Base-by-base conservation (phyloP, 2,329 filamentous ascomycete genomes). In the Calonectria montana region DNA sequence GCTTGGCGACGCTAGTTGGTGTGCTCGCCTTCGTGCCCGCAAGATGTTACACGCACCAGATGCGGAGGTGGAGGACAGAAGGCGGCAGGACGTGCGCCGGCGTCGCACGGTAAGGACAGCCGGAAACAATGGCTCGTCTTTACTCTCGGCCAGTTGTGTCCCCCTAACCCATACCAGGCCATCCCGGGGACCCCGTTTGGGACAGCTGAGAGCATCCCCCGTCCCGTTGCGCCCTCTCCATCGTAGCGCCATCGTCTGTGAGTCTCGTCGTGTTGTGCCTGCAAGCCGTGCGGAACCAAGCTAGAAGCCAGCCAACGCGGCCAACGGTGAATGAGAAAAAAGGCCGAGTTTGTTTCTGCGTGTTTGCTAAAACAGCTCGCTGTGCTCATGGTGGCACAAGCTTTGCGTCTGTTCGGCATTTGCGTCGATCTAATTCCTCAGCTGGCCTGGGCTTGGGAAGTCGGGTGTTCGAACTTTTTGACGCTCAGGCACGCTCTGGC, bases 91-190 rank as follows among this genome's bases (percentile, higher is more conserved):
- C 53, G 53, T 57, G 53, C 53, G 31, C 53, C 53, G 31, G 53
- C 9, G 53, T 57, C 31, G 53, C 53, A 57, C 29, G 31, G 53
- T 35, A 25, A 57, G 31, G 29, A 12, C 37, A 57, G 53, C 31
- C 53, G 31, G 53, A 57, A 57, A 57, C 53, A 57, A 57, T 57
- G 53, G 53, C 53, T 57, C 53, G 35, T 12, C 53, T 57, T 57
- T 31, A 47, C 71, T 69, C 73, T 71, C 66, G 68, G 65, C 57
- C 35, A 64, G 41, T 70, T 64, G 31, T n/a, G 53, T 35, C 31
- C 53, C 53, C 53, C 29, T 57, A 37, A 4, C n/a, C 31, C 18
- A 55, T 37, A 21, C 31, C 31, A 57, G 31, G 53, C n/a, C 31
- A 37, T 35, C 29, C 53, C 53, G n/a, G 53, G 18, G 53, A 57